Evolutionary conservation across 2,329 filamentous ascomycete species (phyloP).

Genomic region (Macrophomina tecta): DNA sequence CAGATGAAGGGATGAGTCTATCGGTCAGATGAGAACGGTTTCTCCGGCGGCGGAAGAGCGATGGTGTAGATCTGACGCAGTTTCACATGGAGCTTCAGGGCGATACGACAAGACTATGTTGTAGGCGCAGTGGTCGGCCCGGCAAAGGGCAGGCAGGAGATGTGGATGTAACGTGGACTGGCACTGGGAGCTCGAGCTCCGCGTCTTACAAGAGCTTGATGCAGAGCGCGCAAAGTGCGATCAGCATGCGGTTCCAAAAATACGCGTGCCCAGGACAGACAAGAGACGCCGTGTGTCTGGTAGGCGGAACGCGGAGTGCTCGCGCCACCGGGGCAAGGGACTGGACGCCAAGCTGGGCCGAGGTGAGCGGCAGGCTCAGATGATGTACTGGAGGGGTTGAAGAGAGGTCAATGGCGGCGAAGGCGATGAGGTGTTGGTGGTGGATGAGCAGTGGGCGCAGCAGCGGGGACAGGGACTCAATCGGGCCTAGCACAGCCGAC

Average conservation of each 20-base stretch:
- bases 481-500: background rate
- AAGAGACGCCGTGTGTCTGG: background rate
- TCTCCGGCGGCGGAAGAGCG: background rate
- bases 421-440: background rate
- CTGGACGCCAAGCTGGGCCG: background rate
- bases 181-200: background rate
- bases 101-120: too few relatives aligned
- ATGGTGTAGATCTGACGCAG: background rate
- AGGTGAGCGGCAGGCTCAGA: background rate
- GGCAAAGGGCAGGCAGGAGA: background rate
- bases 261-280: background rate
- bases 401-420: background rate
- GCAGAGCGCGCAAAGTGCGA: background rate
- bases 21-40: background rate
- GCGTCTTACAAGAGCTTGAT: background rate
- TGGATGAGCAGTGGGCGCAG: background rate
- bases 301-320: background rate
- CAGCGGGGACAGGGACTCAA: background rate
- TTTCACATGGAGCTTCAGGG: background rate
- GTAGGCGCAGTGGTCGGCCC: background rate
- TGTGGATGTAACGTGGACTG: conserved; percentile 9
- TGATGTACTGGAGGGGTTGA: background rate
- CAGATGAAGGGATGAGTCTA: background rate
- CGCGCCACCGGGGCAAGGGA: background rate
- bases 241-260: conserved; percentile 13